Base-by-base conservation (phyloP, 148 eudicot species). In the Chenopodium suecicum region DNA sequence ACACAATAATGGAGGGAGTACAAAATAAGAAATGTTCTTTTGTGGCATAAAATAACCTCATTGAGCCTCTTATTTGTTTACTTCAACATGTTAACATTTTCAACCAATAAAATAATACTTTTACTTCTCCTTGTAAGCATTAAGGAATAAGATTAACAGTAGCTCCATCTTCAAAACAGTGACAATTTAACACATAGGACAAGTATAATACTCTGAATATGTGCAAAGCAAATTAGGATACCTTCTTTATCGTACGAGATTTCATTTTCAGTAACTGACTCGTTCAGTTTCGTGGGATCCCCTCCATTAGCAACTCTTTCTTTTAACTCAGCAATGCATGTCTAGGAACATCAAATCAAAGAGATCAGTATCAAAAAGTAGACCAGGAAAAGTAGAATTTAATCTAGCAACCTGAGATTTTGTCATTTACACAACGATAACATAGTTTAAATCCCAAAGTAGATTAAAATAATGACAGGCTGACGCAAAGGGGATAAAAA, bases 241-340 rank as follows among this genome's bases (percentile, higher is more conserved):
- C 96, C 94, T 90, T 86, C 87, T 47, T 86, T 85, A 64, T 87
- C 80, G 68, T 73, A 54, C 32, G 85, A 66, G 74, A 41, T 78
- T 69, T 88, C 89, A 62, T 83, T 82, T 78, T 85, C 87, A 83
- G 63, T 76, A 78, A 83, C 80, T 27, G 88, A 47, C 80, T 91
- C 94, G 63, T 88, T 89, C 82, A 89, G 89, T 82, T 92, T 94
- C 58, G 94, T 86, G 44, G 89, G 90, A 83, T 96, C 98, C 79
- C 90, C 92, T 83, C 99, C 99, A 81, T 87, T 82, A 14, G 94
- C 90, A 82, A 96, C 88, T 88, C 85, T 94, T n/a, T 96, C 95
- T 76, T 91, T 89, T 75, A 96, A 78, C 48, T 90, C 92, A 79
- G 84, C 88, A 31, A 92, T 81, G 85, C 97, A 90, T 19, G 76